These are phyloP conservation scores for Boletus patriciae DNA, from an alignment of 768 basidiomycete genomes.

Conservation along the genomic window DNA sequence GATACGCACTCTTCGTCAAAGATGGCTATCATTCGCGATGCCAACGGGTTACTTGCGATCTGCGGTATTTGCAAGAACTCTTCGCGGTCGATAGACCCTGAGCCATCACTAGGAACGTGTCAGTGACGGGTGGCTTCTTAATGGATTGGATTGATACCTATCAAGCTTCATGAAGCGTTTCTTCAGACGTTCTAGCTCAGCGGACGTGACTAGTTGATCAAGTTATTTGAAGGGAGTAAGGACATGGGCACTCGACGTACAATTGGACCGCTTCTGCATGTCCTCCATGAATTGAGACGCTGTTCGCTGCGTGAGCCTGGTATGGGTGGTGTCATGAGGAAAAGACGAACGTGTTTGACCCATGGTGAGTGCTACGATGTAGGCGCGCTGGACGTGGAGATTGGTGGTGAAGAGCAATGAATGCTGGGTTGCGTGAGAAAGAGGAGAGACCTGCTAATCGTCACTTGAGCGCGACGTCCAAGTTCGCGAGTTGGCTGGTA, in stretches of 20 bases:
- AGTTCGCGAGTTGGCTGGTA: constrained; percentile 4
- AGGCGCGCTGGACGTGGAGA: neutral
- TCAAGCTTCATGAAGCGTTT: constrained; percentile 99
- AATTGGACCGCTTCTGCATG: constrained; percentile 96
- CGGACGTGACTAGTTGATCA: constrained; percentile 73
- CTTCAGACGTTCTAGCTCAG: constrained; percentile 92
- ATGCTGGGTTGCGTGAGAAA: constrained; percentile 24
- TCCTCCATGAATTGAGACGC: constrained; percentile 97
- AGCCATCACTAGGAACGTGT: constrained; percentile 69
- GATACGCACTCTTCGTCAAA: constrained; percentile 95
- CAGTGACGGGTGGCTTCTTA: neutral
- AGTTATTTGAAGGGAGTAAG: constrained; percentile 9
- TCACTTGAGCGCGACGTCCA: constrained; percentile 1
- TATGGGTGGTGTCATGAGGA: neutral
- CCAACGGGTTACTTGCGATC: constrained; percentile 96
- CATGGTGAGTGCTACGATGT: constrained; percentile 45
- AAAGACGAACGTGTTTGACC: constrained; percentile 76
- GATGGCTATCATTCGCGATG: constrained; percentile 97
- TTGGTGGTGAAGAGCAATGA: neutral
- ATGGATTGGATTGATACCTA: constrained; percentile 48
- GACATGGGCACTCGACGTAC: constrained; percentile 51
- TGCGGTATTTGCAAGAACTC: constrained; percentile 99
- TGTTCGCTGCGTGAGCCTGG: constrained; percentile 30
- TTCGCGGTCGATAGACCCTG: constrained; percentile 96
- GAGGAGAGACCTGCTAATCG: neutral